Evolutionary conservation across 2,329 filamentous ascomycete species (phyloP).

Genomic region (Cadophora luteo-olivacea): DNA sequence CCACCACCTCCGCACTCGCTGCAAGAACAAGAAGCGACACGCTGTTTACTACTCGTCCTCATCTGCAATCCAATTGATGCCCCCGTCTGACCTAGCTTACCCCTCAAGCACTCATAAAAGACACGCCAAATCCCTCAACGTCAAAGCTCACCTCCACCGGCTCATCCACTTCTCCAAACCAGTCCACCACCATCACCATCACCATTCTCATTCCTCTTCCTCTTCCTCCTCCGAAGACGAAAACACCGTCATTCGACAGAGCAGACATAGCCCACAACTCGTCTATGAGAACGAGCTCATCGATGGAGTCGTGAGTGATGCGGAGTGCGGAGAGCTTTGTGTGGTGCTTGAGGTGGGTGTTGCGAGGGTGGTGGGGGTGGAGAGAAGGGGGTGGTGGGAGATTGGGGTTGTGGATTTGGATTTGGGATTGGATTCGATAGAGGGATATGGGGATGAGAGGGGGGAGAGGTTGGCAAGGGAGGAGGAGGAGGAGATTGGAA

Average conservation of each 20-base stretch:
- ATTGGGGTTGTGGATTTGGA: background rate
- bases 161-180: background rate
- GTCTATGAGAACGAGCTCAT: slow-evolving; percentile 8
- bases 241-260: no score
- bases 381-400: background rate
- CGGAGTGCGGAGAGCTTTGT: background rate
- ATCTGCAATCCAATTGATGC: background rate
- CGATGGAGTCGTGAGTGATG: background rate
- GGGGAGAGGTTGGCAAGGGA: background rate
- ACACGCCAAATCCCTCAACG: background rate
- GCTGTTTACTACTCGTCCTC: background rate
- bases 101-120: no score
- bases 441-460: background rate
- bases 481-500: background rate
- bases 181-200: no score
- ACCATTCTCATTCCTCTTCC: background rate
- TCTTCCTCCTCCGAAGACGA: background rate
- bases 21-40: background rate
- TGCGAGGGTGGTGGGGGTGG: background rate
- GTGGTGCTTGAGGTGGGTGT: background rate
- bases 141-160: background rate
- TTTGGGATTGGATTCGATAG: no score
- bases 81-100: no score
- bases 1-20: background rate
- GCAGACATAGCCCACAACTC: background rate